A percentile compares a stretch with the other conserved stretches of the same genome.
Evolutionary conservation across 345 rosid species (phyloP).

Genomic region (Passiflora organensis): DNA sequence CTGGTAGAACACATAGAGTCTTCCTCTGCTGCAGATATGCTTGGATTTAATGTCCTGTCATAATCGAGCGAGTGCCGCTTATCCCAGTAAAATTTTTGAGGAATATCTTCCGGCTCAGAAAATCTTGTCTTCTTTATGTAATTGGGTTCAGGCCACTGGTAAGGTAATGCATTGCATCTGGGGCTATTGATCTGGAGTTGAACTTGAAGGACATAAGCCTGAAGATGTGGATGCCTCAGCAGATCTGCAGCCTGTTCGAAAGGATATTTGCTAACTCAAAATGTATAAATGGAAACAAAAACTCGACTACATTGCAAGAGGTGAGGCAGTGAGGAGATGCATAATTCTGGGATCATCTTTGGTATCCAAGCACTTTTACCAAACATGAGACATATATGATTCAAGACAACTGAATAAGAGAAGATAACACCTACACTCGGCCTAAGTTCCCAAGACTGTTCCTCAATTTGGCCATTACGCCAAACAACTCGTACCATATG

Average conservation of each 20-base stretch:
- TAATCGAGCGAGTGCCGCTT: constrained; percentile 51
- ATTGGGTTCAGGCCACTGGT: constrained; percentile 59
- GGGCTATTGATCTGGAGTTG: constrained; percentile 71
- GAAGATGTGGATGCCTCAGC: constrained; percentile 72
- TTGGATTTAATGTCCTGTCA: constrained; percentile 72
- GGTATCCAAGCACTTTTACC: too few relatives aligned
- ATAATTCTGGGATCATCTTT: too few relatives aligned
- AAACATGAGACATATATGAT: neutral
- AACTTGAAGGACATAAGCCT: constrained; percentile 67
- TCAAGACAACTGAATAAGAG: neutral
- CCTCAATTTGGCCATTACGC: constrained; percentile 93
- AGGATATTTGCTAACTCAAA: neutral
- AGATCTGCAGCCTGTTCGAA: constrained; percentile 78
- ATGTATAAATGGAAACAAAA: neutral
- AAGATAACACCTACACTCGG: constrained; percentile 69
- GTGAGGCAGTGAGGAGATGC: too few relatives aligned
- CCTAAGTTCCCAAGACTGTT: constrained; percentile 94
- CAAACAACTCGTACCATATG: too few relatives aligned
- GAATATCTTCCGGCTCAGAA: constrained; percentile 33
- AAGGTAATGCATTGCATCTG: constrained; percentile 50
- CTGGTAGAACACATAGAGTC: constrained; percentile 60
- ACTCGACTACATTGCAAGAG: too few relatives aligned
- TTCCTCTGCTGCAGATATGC: constrained; percentile 72
- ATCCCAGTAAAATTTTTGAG: constrained; percentile 33
- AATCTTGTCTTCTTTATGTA: constrained; percentile 54